Conservation (phyloP, 768 basidiomycete species). For the Lentinus tigrinus region DNA sequence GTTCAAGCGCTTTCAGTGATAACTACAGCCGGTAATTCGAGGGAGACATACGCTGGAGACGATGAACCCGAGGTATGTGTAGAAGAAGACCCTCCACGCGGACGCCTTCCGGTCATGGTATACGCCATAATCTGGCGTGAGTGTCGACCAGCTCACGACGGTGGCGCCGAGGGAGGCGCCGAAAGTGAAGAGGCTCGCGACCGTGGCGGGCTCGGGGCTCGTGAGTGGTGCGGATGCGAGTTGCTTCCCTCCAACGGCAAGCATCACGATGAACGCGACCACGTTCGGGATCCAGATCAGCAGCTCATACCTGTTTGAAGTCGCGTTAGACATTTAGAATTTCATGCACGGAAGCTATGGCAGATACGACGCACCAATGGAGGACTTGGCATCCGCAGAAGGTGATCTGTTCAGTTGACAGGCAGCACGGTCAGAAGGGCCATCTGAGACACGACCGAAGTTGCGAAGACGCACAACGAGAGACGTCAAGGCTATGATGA, state of each 20-base stretch:
- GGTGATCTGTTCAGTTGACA: slow-evolving; percentile 25
- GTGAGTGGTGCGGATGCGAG: slow-evolving; percentile 24
- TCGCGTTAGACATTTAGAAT: background rate
- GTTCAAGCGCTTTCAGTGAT: no score
- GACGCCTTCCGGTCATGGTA: slow-evolving; percentile 37
- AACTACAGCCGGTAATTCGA: background rate
- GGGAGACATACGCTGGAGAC: slow-evolving; percentile 36
- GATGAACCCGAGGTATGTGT: slow-evolving; percentile 47
- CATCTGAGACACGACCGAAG: background rate
- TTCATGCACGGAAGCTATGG: background rate
- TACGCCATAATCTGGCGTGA: slow-evolving; percentile 50
- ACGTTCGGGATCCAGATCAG: slow-evolving; percentile 41
- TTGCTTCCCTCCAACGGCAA: slow-evolving; percentile 36
- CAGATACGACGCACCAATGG: slow-evolving; percentile 26
- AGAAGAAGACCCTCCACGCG: slow-evolving; percentile 37
- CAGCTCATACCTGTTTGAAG: slow-evolving; percentile 31
- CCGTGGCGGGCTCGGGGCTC: slow-evolving; percentile 27
- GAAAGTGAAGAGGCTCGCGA: slow-evolving; percentile 40
- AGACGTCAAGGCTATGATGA: slow-evolving; percentile 40
- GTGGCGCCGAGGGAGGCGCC: slow-evolving; percentile 43
- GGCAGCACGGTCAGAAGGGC: background rate
- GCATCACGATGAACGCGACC: slow-evolving; percentile 37
- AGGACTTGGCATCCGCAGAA: slow-evolving; percentile 36
- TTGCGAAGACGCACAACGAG: slow-evolving; percentile 27
- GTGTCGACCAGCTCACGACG: slow-evolving; percentile 39